Evolutionary conservation across 805 yeast species (phyloP), one percentile per base, ranked within the genome.

Genomic region (Candida mattraensis): DNA sequence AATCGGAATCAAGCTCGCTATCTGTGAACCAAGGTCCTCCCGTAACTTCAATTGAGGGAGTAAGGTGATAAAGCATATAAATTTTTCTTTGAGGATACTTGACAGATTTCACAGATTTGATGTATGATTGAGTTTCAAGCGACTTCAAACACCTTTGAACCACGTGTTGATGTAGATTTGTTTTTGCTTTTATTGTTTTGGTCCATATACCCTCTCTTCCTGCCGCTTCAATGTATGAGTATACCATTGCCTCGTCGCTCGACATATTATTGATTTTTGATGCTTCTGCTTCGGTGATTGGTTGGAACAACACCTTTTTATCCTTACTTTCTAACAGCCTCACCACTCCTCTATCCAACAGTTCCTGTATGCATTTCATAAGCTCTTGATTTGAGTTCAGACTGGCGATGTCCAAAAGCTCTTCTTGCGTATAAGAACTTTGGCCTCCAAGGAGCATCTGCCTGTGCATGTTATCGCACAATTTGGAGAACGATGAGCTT

Each of bases 11-110:
- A 39, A 93, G 70, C 61, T 93, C 98, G 22, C 89, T 80, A 57
- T 93, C 99, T 0, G 97, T 88, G 57, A 89, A 93, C 99, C 99
- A 93, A 4, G 98, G 98, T 5, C 99, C 99, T 46, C 99, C 99
- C 0, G 98, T 93, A 24, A 93, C 93, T 48, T 91, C 98, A 20
- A 87, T 81, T 3, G 95, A 83, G 5, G 99, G 99, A 57, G 88
- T 96, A 47, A 93, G 67, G 54, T 87, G 81, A 58, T 89, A 91
- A 35, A 93, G 70, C 98, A 93, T 93, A 62, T 91, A 94, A 21
- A 93, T 91, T 55, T 93, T 93, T 47, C 99, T 74, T 1, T 97
- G 91, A 10, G 98, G 97, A 60, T 76, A 58, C 40, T 86, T 91
- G 20, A 93, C 98, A 16, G 87, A 78, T 57, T 93, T 91, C 56